These are phyloP conservation scores for Lepiota brunneoincarnata DNA, from an alignment of 768 basidiomycete genomes.

Conservation along the genomic window DNA sequence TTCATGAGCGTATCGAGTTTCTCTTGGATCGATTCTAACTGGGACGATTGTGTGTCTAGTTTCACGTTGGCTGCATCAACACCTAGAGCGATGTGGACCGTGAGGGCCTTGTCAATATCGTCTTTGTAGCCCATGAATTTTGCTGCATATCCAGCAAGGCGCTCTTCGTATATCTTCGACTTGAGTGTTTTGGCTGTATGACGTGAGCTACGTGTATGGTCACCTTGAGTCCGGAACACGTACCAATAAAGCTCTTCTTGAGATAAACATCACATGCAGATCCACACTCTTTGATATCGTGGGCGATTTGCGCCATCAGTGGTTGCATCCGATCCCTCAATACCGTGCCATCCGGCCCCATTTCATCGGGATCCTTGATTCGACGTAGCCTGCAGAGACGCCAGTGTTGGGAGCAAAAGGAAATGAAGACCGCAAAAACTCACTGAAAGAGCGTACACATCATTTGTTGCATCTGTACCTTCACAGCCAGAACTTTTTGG, in stretches of 20 bases:
- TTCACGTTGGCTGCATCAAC: constrained; percentile 33
- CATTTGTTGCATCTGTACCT: constrained; percentile 48
- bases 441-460: constrained; percentile 45
- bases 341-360: constrained; percentile 29
- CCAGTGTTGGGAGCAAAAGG: neutral
- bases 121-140: constrained; percentile 32
- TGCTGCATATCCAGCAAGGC: constrained; percentile 29
- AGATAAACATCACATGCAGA: constrained; percentile 44
- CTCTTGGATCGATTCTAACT: constrained; percentile 22
- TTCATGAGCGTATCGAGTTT: constrained; percentile 29
- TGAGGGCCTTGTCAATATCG: constrained; percentile 33
- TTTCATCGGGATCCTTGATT: constrained; percentile 19
- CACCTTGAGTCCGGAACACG: constrained; percentile 6
- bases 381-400: constrained; percentile 28
- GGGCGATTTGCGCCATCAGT: constrained; percentile 26
- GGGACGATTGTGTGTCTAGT: constrained; percentile 20
- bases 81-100: constrained; percentile 34
- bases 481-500: constrained; percentile 42
- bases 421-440: constrained; percentile 14
- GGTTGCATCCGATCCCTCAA: constrained; percentile 28
- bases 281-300: constrained; percentile 41
- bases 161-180: constrained; percentile 32
- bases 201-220: neutral
- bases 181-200: constrained; percentile 33
- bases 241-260: constrained; percentile 40